Percentiles rank a stretch among this genome's conserved stretches.
Evolutionary conservation across 345 rosid genomes (phyloP).

Genomic region (Eucalyptus curtisii): DNA sequence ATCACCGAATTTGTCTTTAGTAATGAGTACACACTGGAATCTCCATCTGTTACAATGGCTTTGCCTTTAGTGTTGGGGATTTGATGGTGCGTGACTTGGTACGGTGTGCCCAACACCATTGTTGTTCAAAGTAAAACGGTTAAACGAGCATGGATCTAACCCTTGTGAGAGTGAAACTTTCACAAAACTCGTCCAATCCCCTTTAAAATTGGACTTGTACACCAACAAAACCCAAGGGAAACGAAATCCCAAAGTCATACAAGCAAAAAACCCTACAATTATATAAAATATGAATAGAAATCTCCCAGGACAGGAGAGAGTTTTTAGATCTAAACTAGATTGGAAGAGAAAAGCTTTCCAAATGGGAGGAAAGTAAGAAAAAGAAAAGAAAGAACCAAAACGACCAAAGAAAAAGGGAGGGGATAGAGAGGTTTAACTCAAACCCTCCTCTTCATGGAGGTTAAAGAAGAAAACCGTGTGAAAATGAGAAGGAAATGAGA

Average conservation of each 20-base stretch:
- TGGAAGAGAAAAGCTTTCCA: not conserved
- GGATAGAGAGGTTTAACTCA: no score
- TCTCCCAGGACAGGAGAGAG: not conserved
- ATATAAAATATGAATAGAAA: no score
- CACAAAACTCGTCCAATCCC: not conserved
- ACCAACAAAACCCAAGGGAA: no score
- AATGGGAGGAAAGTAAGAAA: not conserved
- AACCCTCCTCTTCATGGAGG: no score
- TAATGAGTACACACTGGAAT: not conserved
- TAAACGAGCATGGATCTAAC: not conserved
- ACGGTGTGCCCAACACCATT: not conserved
- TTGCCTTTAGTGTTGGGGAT: no score
- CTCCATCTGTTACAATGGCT: not conserved
- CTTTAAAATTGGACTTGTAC: no score
- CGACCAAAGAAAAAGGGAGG: no score
- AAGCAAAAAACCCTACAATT: not conserved
- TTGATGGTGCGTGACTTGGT: not conserved
- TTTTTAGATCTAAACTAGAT: not conserved
- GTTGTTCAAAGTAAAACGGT: not conserved
- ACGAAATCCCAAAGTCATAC: accelerated
- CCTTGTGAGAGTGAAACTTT: not conserved
- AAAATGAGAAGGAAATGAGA: no score
- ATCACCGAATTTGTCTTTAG: not conserved
- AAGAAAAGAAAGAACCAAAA: not conserved
- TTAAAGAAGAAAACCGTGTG: no score